Base-by-base conservation (phyloP, 495 filamentous ascomycete species). In the Halenospora varia region DNA sequence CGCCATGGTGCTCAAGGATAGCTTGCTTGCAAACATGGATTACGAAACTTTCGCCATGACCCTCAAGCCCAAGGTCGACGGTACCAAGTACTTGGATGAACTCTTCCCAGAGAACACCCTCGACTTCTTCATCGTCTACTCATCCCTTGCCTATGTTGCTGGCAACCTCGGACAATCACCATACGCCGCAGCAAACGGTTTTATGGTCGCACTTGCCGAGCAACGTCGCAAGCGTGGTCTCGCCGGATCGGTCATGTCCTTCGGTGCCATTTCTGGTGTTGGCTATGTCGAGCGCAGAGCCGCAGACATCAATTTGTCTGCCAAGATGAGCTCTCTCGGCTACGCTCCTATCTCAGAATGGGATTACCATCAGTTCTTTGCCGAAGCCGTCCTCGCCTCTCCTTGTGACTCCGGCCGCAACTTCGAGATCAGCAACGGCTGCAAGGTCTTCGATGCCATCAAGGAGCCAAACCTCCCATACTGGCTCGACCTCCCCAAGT, bases 351-450 rank as follows among this genome's bases (percentile, higher is more conserved):
- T 85, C 51, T 83, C 82, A 1, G 83, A 87, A 61, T 71, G 72
- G 4, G 82, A 86, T 53, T 68, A 85, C 48, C 81, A 82, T 29
- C 79, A 84, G 55, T 74, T 83, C 60, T 84, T 88, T 59, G 72
- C 80, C 10, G 82, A 86, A 62, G 78, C 81, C 18, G 73, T 87
- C 18, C 54, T 68, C 19, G 68, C 73, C 0, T 71, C 73, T n/a
- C 62, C 58, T 46, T 70, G 72, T 0, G 53, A 25, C 26, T 24
- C 23, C 8, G 19, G 26, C 49, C 47, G 19, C 18, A 25, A 25
- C 24, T 40, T 40, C 24, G 49, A 35, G 24, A 52, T 49, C 19
- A 6, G 4, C 23, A 49, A 23, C 22, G 47, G 47, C 10, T 10
- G 10, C 23, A 25, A 49, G 22, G 8, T 13, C 10, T 23, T 49